phyloP scores from a whole-genome alignment of 129 eudicot species.

The Lonicera japonica region DNA sequence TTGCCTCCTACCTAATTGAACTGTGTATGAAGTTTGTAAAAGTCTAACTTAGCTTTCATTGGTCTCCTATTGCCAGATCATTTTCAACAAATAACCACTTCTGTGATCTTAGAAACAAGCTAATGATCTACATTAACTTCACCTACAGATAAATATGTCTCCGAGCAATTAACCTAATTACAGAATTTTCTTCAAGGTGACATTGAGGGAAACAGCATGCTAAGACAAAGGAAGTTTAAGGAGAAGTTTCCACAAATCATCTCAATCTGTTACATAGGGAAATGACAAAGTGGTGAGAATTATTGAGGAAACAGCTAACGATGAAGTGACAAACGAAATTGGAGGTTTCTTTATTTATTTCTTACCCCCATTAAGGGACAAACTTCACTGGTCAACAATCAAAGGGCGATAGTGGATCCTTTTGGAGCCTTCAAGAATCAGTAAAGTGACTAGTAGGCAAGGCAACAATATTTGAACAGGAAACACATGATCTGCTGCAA shows the following conservation, averaged over 20 bases:
- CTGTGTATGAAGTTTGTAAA: too few relatives aligned
- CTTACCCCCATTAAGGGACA: not conserved
- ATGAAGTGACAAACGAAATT: not conserved
- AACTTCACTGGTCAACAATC: too few relatives aligned
- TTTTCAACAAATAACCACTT: too few relatives aligned
- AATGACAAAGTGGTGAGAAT: not conserved
- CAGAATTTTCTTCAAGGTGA: not conserved
- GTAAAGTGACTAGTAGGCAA: too few relatives aligned
- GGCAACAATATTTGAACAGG: too few relatives aligned
- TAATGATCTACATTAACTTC: too few relatives aligned
- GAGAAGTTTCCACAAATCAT: slow-evolving; percentile 17
- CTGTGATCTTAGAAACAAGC: too few relatives aligned
- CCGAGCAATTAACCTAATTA: not conserved
- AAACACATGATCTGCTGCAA: too few relatives aligned
- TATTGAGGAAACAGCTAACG: not conserved
- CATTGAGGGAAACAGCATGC: not conserved
- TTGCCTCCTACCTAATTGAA: too few relatives aligned
- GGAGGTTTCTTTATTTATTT: not conserved
- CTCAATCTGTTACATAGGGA: slow-evolving; percentile 1
- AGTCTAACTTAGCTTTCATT: not conserved
- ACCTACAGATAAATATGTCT: not conserved
- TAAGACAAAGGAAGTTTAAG: not conserved
- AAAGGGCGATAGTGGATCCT: not conserved
- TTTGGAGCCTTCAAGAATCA: not conserved
- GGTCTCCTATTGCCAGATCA: too few relatives aligned